Evolutionary conservation across 2,329 filamentous ascomycete species (phyloP), one percentile per base, ranked within the genome.

Genomic region (Ophiostoma sp.): DNA sequence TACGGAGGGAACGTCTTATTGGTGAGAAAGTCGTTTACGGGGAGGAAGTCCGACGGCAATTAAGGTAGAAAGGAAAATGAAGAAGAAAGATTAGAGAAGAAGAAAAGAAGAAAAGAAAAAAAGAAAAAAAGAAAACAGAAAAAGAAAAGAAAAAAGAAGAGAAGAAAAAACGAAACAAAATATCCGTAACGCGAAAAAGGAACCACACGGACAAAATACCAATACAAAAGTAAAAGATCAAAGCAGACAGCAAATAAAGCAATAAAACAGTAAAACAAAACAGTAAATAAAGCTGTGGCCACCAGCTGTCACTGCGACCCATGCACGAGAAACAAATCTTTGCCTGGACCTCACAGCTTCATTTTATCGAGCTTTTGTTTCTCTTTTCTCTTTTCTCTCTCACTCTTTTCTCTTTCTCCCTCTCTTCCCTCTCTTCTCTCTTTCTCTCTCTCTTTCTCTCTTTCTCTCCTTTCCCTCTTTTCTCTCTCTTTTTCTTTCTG

Each of bases 401-500:
- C 47, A 38, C 36, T 36, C 14, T 60, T 38, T 38, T 36, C 9
- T 27, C 27, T 58, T 7, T 58, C 11, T 58, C 52, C 47, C 18
- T 16, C 18, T 49, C 16, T 14, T 18, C 47, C 14, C 16, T n/a
- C 47, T n/a, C 18, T 14, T 14, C 47, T 49, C 47, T n/a, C 16
- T n/a, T 49, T 49, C n/a, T 49, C 16, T 49, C 14, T 14, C 47
- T n/a, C n/a, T 14, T 14, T 27, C 27, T 27, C 27, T 27, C 2
- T 27, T 27, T 27, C 27, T 27, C 27, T 2, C 27, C 27, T 27
- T 27, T 27, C 27, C 27, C 27, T 60, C 5, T 40, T 40, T 41
- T 2, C 70, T 70, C 68, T 58, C 38, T 66, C 65, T 70, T 67
- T 5, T 68, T 41, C 14, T 14, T 38, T 47, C 18, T 64, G 36